Evolutionary conservation across 1,139 yeast genomes (phyloP), one percentile per base, ranked within the genome.

Genomic region (Lodderomyces pseudojiufengensis): DNA sequence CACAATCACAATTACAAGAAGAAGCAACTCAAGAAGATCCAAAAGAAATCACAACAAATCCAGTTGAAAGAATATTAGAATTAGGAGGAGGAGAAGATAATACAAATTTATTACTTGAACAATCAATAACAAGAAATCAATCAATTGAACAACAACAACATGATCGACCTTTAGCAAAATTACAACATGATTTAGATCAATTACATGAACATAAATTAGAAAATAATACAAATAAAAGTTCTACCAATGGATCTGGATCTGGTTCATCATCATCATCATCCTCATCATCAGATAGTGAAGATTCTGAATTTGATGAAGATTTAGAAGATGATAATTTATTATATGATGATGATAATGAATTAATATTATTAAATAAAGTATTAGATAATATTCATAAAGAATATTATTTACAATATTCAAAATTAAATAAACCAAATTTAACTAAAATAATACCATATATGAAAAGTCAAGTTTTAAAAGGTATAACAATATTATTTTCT

Each of bases 301-400:
- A 18, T 5, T 44, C 38, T 9, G 40, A 50, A 43, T 44, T 33
- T 9, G 41, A 51, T 41, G 38, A 55, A 27, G 54, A 54, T 9
- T 51, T 49, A 9, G 66, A 59, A 9, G 64, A 58, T 9, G 63
- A 57, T n/a, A 76, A 80, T 47, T 63, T 87, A 23, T 63, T 88
- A 29, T 75, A 68, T 37, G 95, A 88, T 53, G 90, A 86, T 49
- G 98, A 92, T 52, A 74, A 70, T 32, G 97, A 92, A 53, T 69
- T 92, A 27, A 58, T 49, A 20, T 72, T 76, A 10, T 61, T 92
- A n/a, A 80, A 83, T 21, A 68, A 63, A 27, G 87, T 85, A 0
- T 64, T 92, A 40, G 54, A 63, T 9, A 63, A 68, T 21, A 78
- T 92, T 27, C 97, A 90, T 52, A 48, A 61, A 8, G 76, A 73